Base-by-base conservation (phyloP, 106 monocot genomes). In the Acorus gramineus region DNA sequence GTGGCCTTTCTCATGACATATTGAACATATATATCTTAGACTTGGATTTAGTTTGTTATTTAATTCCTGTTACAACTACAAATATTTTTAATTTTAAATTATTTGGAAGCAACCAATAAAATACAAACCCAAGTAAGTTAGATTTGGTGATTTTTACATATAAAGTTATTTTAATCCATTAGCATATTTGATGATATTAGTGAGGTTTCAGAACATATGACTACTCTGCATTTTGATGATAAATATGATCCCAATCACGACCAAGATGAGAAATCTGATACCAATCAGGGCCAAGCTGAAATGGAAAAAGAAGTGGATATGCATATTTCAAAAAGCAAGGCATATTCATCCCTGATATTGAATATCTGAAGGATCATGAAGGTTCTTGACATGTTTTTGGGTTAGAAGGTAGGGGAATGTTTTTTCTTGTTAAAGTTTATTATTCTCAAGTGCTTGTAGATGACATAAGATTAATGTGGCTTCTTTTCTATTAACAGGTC, bases 261-360 rank as follows among this genome's bases (percentile, higher is more conserved):
- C 6, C 66, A 82, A 49, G 13, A 69, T 59, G 83, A 79, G 28
- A 28, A 28, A 28, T 28, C 28, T 28, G 1, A 28, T 28, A 28
- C 28, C 1, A n/a, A 28, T 28, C 28, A 28, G 1, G 28, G 1
- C 0, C 28, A 28, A 28, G 28, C 0, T 56, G 28, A 28, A 28
- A n/a, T n/a, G n/a, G n/a, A n/a, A n/a, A 80, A 79, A 65, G 71
- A 74, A 58, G 83, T 99, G 74, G 88, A 99, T 77, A 7, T 99
- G 98, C 66, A 78, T 89, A 76, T 74, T 89, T 62, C 98, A 99
- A 84, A 66, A 71, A 82, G 14, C 92, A 92, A 72, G 92, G 98
- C 4, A 92, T 99, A 65, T 99, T 86, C 63, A 99, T 92, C 46
- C 92, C 92, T 48, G 98, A 99, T 63, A 64, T 89, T 57, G 92